Evolutionary conservation across 2,329 filamentous ascomycete species (phyloP).

Genomic region (Colletotrichum nymphaeae): DNA sequence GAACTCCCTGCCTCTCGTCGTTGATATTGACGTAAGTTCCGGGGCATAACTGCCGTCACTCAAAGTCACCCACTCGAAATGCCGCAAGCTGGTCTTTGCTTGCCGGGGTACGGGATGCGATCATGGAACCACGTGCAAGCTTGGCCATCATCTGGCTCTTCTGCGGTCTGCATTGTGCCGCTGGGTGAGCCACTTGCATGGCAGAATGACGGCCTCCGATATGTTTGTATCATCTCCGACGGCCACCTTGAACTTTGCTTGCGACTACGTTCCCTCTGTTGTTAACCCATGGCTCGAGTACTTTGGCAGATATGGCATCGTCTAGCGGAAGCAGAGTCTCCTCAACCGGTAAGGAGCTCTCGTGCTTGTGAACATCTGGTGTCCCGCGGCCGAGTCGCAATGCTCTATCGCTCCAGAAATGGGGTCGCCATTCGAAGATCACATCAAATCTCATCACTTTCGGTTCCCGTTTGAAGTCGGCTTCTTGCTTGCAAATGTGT

Average conservation of each 20-base stretch:
- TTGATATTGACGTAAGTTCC: neutral
- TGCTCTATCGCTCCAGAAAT: neutral
- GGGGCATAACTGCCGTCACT: neutral
- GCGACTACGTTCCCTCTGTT: neutral
- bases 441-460: neutral
- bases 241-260: neutral
- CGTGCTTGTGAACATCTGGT: neutral
- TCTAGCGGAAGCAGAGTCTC: neutral
- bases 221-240: neutral
- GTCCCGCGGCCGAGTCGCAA: neutral
- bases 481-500: constrained; percentile 61
- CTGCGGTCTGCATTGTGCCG: neutral
- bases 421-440: neutral
- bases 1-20: neutral
- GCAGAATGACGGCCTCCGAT: neutral
- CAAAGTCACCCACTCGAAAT: neutral
- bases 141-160: neutral
- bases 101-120: neutral
- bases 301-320: neutral
- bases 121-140: neutral
- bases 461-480: neutral
- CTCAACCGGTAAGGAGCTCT: neutral
- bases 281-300: neutral
- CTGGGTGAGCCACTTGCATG: neutral
- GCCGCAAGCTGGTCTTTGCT: neutral